phyloP scores from a whole-genome alignment of 768 basidiomycete genomes.

The Russula griseocarnosa region DNA sequence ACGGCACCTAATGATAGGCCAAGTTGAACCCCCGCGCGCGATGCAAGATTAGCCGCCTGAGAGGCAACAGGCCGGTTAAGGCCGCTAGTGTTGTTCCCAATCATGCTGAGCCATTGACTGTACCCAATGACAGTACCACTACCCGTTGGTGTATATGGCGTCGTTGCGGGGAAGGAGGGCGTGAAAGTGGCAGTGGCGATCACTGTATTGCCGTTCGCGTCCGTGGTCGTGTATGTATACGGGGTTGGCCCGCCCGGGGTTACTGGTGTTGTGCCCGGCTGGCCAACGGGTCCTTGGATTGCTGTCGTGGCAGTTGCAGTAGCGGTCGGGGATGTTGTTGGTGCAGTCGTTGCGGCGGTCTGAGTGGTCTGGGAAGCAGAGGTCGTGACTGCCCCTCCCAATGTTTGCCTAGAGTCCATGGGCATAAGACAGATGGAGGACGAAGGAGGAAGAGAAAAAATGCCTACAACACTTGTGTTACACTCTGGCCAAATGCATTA shows the following conservation, averaged over 20 bases:
- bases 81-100: constrained; percentile 33
- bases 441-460: too few species aligned
- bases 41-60: not conserved
- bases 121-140: constrained; percentile 35
- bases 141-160: constrained; percentile 25
- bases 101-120: constrained; percentile 33
- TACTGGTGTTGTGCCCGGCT: constrained; percentile 40
- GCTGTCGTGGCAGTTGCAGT: constrained; percentile 22
- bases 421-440: constrained; percentile 4
- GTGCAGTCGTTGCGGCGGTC: constrained; percentile 31
- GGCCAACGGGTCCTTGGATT: constrained; percentile 52
- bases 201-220: constrained; percentile 33
- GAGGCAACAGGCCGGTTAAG: constrained; percentile 4
- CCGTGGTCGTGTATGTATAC: constrained; percentile 37
- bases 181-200: constrained; percentile 35
- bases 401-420: constrained; percentile 23
- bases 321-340: constrained; percentile 29
- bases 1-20: constrained; percentile 4
- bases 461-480: constrained; percentile 46
- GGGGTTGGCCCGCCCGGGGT: constrained; percentile 30
- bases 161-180: constrained; percentile 33
- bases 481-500: constrained; percentile 39
- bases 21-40: not conserved
- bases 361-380: constrained; percentile 20
- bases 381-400: constrained; percentile 27